Base-by-base conservation (phyloP, 805 yeast genomes). In the Brettanomyces custersianus region DNA sequence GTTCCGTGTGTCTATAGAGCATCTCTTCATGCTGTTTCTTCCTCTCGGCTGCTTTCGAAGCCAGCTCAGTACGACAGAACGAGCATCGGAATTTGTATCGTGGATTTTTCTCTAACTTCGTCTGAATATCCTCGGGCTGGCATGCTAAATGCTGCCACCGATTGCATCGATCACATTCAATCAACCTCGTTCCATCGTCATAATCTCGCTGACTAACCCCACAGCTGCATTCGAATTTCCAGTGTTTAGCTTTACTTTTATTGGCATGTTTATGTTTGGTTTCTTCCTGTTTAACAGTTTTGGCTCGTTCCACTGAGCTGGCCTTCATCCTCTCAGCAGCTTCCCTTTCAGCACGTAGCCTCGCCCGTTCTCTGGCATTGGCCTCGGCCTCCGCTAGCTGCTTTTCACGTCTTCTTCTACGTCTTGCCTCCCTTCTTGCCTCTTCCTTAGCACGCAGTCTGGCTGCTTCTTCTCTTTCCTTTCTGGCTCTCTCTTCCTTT, bases 401-500 rank as follows among this genome's bases (percentile, higher is more conserved):
- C 20, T 45, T 55, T 37, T 62, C 65, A 24, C 55, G 57, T 31
- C 60, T 40, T 40, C 58, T 61, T 41, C 56, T 43, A 30, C 69
- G 60, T 29, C 66, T 60, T 33, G 67, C 57, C 28, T 66, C 66
- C 31, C 68, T 59, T 19, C 70, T 45, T 35, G 63, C 65, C 7
- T 68, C 63, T 18, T 74, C 71, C 27, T 65, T 61, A 33, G 57
- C 55, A 34, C 66, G 60, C 27, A 67, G 60, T 30, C 64, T 61
- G 37, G 68, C 68, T 33, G 65, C 72, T 38, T 70, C 63, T 32
- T 65, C 65, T 39, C 63, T 66, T 21, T 60, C 52, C 33, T 60
- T 60, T 35, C 65, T 65, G 16, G 70, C 73, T 42, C 80, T 85
- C 41, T 76, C 81, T 31, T 52, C 60, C 37, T 54, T 63, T 34